Evolutionary conservation across 2,329 filamentous ascomycete genomes (phyloP), one percentile per base, ranked within the genome.

Genomic region (Elsinoe fawcettii): DNA sequence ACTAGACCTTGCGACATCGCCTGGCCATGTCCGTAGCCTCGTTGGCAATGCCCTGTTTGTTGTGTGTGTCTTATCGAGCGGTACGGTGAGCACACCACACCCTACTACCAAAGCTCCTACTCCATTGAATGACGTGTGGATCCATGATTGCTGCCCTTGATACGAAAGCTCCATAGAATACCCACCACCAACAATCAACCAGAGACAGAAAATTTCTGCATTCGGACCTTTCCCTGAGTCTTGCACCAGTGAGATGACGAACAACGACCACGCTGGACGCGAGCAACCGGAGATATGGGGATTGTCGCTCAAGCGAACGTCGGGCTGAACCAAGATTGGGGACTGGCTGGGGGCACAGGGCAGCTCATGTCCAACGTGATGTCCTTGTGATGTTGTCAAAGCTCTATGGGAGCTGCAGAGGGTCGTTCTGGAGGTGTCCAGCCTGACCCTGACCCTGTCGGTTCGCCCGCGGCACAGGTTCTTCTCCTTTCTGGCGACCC

Each of bases 121-220:
- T 14, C 46, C 14, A 30, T 30, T 30, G 27, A 30, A 51, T 51
- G 46, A 51, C 46, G 46, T 51, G 46, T 51, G 46, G 46, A 32
- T 12, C 46, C 46, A 14, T 32, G 16, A 32, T 25, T 51, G 11
- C 14, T 22, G 34, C 9, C 34, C 9, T 34, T 32, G 20, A 25
- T 49, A 44, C 41, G 41, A 44, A 37, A 23, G 44, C 44, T 49
- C 44, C 44, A 49, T 49, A 49, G 23, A 49, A 49, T 49, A 49
- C 16, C 44, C 44, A 49, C 44, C 23, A 49, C 44, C 44, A 49
- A 49, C 44, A 49, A 11, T 49, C 44, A 49, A 49, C 44, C 44
- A 20, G 27, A 32, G 18, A 49, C 44, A 49, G 44, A 49, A 30
- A 49, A 25, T 49, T 49, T 23, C 44, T 30, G 44, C 44, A 16